Conservation (phyloP, 495 filamentous ascomycete genomes). For the Ramalina peruviana region DNA sequence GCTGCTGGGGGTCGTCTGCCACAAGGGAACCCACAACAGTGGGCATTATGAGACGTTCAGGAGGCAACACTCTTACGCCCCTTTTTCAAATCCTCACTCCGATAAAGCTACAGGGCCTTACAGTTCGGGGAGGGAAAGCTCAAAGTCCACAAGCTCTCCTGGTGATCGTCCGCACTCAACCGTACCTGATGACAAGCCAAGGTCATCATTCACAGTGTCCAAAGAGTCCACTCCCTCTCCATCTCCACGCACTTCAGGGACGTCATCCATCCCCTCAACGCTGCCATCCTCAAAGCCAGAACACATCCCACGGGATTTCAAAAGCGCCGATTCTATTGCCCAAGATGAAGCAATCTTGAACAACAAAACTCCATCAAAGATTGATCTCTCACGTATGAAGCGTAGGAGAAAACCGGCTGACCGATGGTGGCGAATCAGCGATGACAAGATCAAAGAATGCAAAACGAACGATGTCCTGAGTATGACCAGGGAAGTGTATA, state of each 20-base stretch:
- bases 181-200: neutral
- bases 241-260: conserved; percentile 25
- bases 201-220: conserved; percentile 15
- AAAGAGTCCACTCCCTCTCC: conserved; percentile 30
- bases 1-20: conserved; percentile 75
- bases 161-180: neutral
- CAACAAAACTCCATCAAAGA: conserved; percentile 5
- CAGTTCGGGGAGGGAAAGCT: conserved; percentile 28
- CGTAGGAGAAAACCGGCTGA: conserved; percentile 44
- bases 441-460: conserved; percentile 90
- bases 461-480: conserved; percentile 79
- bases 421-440: conserved; percentile 95
- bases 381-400: conserved; percentile 7
- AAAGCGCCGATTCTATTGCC: too few relatives aligned
- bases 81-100: conserved; percentile 68
- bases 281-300: conserved; percentile 9
- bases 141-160: neutral
- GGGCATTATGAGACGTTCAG: conserved; percentile 97
- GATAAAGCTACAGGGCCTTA: conserved; percentile 59
- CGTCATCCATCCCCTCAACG: conserved; percentile 15
- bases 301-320: too few relatives aligned
- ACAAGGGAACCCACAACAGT: conserved; percentile 90
- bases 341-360: neutral
- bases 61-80: conserved; percentile 61
- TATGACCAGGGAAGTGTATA: conserved; percentile 92